Conservation (phyloP, 352 stramenopile species). For the Pelagophyceae sp. region DNA sequence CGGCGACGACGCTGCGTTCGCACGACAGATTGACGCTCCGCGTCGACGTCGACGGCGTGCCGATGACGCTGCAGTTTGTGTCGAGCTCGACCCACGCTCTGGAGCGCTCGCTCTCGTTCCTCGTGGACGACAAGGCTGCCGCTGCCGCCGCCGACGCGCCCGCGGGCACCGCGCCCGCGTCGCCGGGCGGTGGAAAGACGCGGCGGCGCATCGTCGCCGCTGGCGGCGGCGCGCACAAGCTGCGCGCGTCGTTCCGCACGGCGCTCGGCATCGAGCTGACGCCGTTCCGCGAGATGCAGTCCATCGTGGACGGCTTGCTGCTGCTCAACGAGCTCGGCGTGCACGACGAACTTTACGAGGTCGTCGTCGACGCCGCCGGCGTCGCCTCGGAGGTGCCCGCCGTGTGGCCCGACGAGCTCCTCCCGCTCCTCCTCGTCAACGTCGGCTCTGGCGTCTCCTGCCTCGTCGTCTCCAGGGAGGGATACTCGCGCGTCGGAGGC, state of each 20-base stretch:
- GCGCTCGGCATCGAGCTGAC: slow-evolving; percentile 14
- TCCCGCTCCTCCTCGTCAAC: slow-evolving; percentile 13
- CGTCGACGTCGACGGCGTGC: neutral
- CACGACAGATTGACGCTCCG: neutral
- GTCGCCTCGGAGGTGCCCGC: neutral
- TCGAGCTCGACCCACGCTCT: neutral
- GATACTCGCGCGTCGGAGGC: slow-evolving; percentile 13
- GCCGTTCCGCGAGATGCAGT: slow-evolving; percentile 15
- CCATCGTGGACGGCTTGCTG: slow-evolving; percentile 9
- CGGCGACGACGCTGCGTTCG: neutral
- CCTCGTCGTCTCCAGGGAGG: neutral
- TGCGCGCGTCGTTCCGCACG: neutral
- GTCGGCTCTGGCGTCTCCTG: slow-evolving; percentile 14
- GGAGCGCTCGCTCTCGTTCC: neutral
- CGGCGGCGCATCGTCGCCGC: slow-evolving; percentile 9
- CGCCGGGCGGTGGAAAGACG: neutral
- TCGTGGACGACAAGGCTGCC: neutral
- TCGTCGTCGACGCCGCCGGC: neutral
- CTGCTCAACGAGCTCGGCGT: slow-evolving; percentile 9
- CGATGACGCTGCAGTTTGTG: neutral
- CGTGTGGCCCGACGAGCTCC: neutral
- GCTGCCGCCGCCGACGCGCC: no score
- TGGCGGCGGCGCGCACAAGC: slow-evolving; percentile 14
- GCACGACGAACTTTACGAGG: slow-evolving; percentile 5
- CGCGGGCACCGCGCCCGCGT: neutral